Percentiles rank a stretch among this genome's conserved stretches.
phyloP scores from a whole-genome alignment of 208 protist genomes.

The Phytomonas francai region DNA sequence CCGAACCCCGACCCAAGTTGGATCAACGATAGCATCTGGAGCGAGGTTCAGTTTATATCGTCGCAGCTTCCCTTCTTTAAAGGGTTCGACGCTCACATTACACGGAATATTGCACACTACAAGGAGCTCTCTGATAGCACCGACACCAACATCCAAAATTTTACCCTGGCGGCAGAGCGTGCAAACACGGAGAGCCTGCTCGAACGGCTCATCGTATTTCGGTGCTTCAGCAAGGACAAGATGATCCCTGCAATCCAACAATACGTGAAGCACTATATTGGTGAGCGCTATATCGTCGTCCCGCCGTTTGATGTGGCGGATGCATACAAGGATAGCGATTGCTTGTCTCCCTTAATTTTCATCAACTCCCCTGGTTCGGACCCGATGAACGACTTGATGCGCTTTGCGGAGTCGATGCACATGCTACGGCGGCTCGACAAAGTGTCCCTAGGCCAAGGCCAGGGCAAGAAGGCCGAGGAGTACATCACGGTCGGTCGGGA shows the following conservation, averaged over 20 bases:
- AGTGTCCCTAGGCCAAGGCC: slow-evolving; percentile 95
- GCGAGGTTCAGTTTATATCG: slow-evolving; percentile 86
- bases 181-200: slow-evolving; percentile 75
- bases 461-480: slow-evolving; percentile 92
- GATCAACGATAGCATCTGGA: slow-evolving; percentile 92
- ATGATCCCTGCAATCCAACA: slow-evolving; percentile 91
- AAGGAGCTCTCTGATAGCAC: slow-evolving; percentile 90
- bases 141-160: slow-evolving; percentile 60
- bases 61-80: slow-evolving; percentile 55
- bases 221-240: slow-evolving; percentile 96
- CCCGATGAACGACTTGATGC: slow-evolving; percentile 92
- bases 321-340: slow-evolving; percentile 91
- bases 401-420: slow-evolving; percentile 92
- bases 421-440: slow-evolving; percentile 92
- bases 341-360: slow-evolving; percentile 94
- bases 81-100: slow-evolving; percentile 88
- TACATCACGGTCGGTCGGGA: slow-evolving; percentile 80
- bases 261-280: slow-evolving; percentile 89
- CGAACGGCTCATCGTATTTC: slow-evolving; percentile 92
- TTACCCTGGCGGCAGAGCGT: slow-evolving; percentile 80
- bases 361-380: slow-evolving; percentile 95
- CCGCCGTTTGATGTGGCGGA: slow-evolving; percentile 93
- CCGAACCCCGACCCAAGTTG: slow-evolving; percentile 89
- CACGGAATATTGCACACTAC: slow-evolving; percentile 67
- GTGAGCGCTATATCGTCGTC: slow-evolving; percentile 91